These are phyloP conservation scores for Trichosporon coremiiforme DNA, from an alignment of 1,284 basidiomycete genomes.

Conservation along the genomic window DNA sequence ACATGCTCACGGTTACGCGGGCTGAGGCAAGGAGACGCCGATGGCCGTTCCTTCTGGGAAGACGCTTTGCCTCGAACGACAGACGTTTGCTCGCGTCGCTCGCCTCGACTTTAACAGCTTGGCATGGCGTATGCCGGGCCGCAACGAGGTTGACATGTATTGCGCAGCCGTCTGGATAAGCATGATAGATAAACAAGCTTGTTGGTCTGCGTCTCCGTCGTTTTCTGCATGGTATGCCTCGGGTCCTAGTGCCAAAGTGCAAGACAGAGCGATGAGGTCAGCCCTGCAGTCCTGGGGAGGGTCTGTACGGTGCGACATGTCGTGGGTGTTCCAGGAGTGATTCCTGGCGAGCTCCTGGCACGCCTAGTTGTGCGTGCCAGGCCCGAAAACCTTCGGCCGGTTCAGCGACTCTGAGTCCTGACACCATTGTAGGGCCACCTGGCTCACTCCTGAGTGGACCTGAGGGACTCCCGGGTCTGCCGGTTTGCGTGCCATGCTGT, in stretches of 20 bases:
- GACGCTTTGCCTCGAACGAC: too few species aligned
- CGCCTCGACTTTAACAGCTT: too few species aligned
- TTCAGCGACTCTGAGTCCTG: neutral
- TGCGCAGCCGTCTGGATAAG: neutral
- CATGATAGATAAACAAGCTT: neutral
- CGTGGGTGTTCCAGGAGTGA: neutral
- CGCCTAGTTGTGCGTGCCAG: neutral
- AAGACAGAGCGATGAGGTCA: neutral
- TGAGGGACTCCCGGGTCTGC: neutral
- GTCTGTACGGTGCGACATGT: neutral
- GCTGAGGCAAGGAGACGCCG: too few species aligned
- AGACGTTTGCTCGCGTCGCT: too few species aligned
- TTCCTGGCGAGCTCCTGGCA: neutral
- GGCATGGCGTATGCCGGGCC: neutral
- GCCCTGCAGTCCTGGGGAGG: neutral
- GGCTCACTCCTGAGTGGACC: neutral
- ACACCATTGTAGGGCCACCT: neutral
- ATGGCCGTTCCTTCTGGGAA: too few species aligned
- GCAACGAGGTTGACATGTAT: neutral
- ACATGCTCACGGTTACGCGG: too few species aligned
- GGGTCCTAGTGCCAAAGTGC: neutral
- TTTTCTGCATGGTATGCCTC: neutral
- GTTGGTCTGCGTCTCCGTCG: neutral
- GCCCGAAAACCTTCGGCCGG: neutral
- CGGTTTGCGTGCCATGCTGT: neutral